Conservation (phyloP, 768 basidiomycete species). For the Auriscalpium orientale region DNA sequence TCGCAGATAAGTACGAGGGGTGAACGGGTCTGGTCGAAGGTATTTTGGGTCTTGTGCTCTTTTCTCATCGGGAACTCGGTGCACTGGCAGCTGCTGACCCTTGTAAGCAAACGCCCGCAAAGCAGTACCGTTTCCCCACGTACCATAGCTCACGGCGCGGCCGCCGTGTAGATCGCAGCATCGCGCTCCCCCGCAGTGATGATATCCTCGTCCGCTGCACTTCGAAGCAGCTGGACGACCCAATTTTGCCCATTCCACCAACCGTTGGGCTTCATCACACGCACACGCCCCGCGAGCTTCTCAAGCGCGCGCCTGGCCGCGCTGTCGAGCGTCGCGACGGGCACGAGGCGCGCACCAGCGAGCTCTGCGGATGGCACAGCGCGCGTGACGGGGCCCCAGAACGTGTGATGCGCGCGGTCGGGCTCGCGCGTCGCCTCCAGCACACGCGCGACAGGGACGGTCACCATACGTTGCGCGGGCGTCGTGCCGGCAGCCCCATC, state of each 20-base stretch:
- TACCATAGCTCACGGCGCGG: constrained; percentile 7
- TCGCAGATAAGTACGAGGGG: too few relatives aligned
- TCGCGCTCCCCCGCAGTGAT: constrained; percentile 12
- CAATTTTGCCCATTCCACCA: constrained; percentile 18
- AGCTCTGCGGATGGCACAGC: constrained; percentile 1
- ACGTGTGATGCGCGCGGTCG: constrained; percentile 9
- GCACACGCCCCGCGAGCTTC: constrained; percentile 10
- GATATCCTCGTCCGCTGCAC: constrained; percentile 12
- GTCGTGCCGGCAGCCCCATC: neutral
- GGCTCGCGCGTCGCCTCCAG: neutral
- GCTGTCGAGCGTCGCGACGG: constrained; percentile 5
- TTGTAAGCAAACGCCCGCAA: too few relatives aligned
- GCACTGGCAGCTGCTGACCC: too few relatives aligned
- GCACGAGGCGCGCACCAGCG: constrained; percentile 6
- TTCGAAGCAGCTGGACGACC: constrained; percentile 14
- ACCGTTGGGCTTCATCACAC: constrained; percentile 15
- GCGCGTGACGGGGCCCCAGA: constrained; percentile 15
- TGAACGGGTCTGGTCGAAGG: too few relatives aligned
- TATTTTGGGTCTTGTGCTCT: too few relatives aligned
- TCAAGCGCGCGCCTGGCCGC: constrained; percentile 10
- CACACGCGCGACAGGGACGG: constrained; percentile 5
- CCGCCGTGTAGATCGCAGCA: constrained; percentile 10
- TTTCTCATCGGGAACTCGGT: too few relatives aligned
- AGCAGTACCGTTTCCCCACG: too few relatives aligned
- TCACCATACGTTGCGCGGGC: constrained; percentile 1